Base-by-base conservation (phyloP, 805 yeast genomes). In the Blastobotrys americana region DNA sequence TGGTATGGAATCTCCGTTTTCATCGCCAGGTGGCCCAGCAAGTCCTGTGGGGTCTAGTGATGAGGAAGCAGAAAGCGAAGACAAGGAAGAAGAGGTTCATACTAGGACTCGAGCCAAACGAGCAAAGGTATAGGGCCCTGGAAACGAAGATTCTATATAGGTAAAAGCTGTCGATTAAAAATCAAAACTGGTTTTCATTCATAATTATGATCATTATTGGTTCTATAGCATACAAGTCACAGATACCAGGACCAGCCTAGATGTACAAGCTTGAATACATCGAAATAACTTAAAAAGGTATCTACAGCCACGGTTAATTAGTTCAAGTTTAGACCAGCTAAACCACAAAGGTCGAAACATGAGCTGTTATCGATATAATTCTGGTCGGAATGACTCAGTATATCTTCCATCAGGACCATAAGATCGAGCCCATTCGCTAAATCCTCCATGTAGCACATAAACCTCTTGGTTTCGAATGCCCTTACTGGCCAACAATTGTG, bases 381-480 rank as follows among this genome's bases (percentile, higher is more conserved):
- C 55, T 3, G 50, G 42, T n/a, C 31, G 15, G 22, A 45, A 52
- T 18, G 50, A 36, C 43, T 54, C 57, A n/a, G 54, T 54, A 35
- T 49, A 48, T 37, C 35, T 10, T 2, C 47, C 37, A 33, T 53
- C 55, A 1, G 66, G 69, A 1, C 96, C 95, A 57, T 82, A 89
- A 4, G 66, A 58, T 41, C 71, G 68, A 52, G 85, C 95, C 97
- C 97, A 90, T 43, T 72, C 72, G 34, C 74, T 76, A 62, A 90
- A 93, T 0, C 98, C 97, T 3, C 96, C 97, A 48, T 73, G 64
- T 28, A 93, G 66, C 2, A 90, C 81, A 72, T 78, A 82, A 2
- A 90, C 77, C 25, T 72, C 66, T 46, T 77, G 70, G 4, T 52
- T 42, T 1, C 41, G 37, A 20, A 44, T 16, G 20, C 55, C 56